A percentile compares a stretch with the other conserved stretches of the same genome.
phyloP scores from a whole-genome alignment of 495 filamentous ascomycete species.

The Daldinia loculata region DNA sequence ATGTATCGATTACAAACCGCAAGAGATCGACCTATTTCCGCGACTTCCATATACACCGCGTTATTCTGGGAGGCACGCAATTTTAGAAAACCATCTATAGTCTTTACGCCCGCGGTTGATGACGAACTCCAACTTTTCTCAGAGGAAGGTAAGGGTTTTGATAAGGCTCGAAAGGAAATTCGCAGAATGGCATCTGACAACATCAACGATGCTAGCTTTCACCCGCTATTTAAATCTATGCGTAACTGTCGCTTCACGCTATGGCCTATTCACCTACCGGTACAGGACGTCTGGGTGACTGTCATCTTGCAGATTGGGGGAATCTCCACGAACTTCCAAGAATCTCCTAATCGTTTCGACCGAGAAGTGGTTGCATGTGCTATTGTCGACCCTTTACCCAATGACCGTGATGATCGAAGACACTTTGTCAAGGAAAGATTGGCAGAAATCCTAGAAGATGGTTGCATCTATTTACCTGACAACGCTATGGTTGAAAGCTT shows the following conservation, averaged over 20 bases:
- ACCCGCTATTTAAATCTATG: constrained; percentile 35
- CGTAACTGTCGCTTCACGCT: constrained; percentile 32
- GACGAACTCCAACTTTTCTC: constrained; percentile 35
- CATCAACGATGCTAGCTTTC: not conserved
- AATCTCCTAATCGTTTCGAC: not conserved
- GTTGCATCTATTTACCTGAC: constrained; percentile 21
- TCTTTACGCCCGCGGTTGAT: constrained; percentile 30
- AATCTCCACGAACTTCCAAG: no score
- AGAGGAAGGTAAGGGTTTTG: not conserved
- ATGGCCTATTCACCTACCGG: constrained; percentile 15
- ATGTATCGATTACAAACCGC: constrained; percentile 38
- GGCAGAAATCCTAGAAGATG: constrained; percentile 20
- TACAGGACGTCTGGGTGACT: constrained; percentile 29
- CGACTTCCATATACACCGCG: constrained; percentile 17
- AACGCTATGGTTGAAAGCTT: not conserved
- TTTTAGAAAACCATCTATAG: constrained; percentile 3
- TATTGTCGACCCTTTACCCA: constrained; percentile 34
- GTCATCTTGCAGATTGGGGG: constrained; percentile 21
- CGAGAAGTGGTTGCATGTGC: constrained; percentile 22
- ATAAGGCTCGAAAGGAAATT: not conserved
- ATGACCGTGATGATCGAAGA: constrained; percentile 4
- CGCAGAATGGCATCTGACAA: not conserved
- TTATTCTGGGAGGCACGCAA: constrained; percentile 44
- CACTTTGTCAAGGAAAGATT: constrained; percentile 15
- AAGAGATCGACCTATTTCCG: constrained; percentile 12